phyloP scores from a whole-genome alignment of 805 yeast species.

The Yamadazyma philogaea region DNA sequence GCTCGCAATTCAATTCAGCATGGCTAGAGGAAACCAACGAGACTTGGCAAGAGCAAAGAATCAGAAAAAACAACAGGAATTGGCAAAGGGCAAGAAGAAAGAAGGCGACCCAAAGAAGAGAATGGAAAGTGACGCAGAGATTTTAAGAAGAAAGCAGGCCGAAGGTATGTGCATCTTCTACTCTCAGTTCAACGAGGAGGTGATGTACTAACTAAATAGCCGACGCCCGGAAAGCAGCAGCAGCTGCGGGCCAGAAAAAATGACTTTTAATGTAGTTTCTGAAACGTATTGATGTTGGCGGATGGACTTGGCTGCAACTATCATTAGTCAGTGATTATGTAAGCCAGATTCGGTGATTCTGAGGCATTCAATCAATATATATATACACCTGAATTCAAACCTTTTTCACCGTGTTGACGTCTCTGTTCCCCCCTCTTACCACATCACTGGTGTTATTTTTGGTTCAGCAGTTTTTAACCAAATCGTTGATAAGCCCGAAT shows the following conservation, averaged over 20 bases:
- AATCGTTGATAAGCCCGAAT: too few species aligned
- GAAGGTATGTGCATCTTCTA: slow-evolving; percentile 52
- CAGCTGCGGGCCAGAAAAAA: not conserved
- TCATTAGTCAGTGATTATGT: not conserved
- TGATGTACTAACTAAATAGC: slow-evolving; percentile 30
- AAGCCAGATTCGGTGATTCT: not conserved
- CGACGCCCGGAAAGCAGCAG: slow-evolving; percentile 44
- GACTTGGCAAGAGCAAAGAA: slow-evolving; percentile 90
- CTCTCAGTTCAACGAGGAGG: not conserved
- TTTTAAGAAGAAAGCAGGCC: slow-evolving; percentile 83
- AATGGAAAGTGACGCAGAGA: slow-evolving; percentile 86
- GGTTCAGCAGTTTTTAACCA: too few species aligned
- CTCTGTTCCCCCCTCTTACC: not conserved
- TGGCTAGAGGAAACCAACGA: slow-evolving; percentile 97
- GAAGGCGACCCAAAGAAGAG: slow-evolving; percentile 84
- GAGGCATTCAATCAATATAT: not conserved
- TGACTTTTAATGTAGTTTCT: not conserved
- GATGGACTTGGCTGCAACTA: not conserved
- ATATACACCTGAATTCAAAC: too few species aligned
- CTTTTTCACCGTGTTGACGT: not conserved
- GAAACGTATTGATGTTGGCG: not conserved
- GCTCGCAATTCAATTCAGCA: slow-evolving; percentile 21
- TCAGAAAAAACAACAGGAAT: slow-evolving; percentile 70
- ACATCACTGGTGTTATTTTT: too few species aligned
- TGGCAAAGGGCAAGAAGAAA: slow-evolving; percentile 55